phyloP scores from a whole-genome alignment of 192 early-diverging fungal genomes.

The Allomyces macrogynus region DNA sequence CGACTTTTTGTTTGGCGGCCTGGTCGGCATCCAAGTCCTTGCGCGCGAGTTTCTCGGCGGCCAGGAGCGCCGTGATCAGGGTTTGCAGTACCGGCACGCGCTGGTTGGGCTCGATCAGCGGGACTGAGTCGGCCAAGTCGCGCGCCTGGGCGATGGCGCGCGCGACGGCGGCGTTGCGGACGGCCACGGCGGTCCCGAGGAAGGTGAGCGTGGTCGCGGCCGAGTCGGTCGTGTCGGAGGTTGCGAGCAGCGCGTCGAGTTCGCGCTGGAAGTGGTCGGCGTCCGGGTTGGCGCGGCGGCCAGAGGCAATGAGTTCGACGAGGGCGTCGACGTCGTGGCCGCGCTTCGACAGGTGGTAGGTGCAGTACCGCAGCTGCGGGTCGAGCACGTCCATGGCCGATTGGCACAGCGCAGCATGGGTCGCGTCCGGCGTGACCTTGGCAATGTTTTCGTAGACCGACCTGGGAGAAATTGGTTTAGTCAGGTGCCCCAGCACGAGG shows the following conservation, averaged over 20 bases:
- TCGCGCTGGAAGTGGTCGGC: too few relatives aligned
- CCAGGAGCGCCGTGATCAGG: neutral
- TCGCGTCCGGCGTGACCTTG: slow-evolving; percentile 20
- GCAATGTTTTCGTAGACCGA: slow-evolving; percentile 47
- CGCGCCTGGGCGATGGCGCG: neutral
- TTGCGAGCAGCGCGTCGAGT: too few relatives aligned
- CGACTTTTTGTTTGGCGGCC: too few relatives aligned
- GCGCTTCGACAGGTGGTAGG: slow-evolving; percentile 34
- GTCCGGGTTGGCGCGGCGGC: too few relatives aligned
- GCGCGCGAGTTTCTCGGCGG: neutral
- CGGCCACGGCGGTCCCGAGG: too few relatives aligned
- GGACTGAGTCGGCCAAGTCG: neutral
- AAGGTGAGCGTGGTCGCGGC: too few relatives aligned
- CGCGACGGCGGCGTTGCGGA: neutral
- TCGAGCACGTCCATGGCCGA: slow-evolving; percentile 52
- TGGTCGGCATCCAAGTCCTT: neutral
- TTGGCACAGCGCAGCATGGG: slow-evolving; percentile 37
- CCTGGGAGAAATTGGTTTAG: slow-evolving; percentile 8
- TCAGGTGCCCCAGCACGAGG: too few relatives aligned
- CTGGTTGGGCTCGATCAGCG: neutral
- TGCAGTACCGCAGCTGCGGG: slow-evolving; percentile 61
- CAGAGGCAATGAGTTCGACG: slow-evolving; percentile 14
- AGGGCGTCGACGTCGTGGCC: slow-evolving; percentile 21
- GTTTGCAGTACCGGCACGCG: neutral
- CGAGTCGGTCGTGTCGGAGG: too few relatives aligned